Conservation (phyloP, 2,329 filamentous ascomycete species). For the Ophiostoma perfectum region DNA sequence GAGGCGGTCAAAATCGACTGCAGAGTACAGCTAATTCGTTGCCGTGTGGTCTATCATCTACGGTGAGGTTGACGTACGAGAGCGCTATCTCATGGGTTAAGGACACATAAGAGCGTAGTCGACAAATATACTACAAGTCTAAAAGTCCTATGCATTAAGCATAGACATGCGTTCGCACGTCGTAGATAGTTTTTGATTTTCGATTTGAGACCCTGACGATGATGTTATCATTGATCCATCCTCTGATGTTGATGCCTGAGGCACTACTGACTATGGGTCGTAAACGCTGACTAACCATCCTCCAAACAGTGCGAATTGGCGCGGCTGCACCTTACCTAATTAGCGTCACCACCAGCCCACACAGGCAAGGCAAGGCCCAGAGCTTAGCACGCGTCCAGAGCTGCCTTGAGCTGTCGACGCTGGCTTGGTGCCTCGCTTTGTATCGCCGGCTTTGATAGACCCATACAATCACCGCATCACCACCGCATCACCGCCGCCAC, state of each 20-base stretch:
- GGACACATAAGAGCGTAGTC: too few relatives aligned
- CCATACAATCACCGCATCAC: constrained; percentile 8
- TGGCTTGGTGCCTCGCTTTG: constrained; percentile 10
- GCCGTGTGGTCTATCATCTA: too few relatives aligned
- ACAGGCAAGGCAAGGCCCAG: background rate
- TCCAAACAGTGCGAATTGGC: background rate
- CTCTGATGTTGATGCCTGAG: background rate
- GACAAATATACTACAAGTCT: too few relatives aligned
- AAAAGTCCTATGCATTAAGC: too few relatives aligned
- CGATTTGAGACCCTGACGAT: background rate
- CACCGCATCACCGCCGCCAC: constrained; percentile 5
- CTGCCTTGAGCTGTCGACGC: constrained; percentile 17
- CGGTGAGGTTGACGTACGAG: too few relatives aligned
- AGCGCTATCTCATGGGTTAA: too few relatives aligned
- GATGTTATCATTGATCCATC: background rate
- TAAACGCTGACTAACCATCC: background rate
- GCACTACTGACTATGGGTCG: background rate
- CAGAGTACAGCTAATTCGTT: too few relatives aligned
- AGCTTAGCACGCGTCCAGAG: constrained; percentile 16
- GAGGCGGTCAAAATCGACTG: too few relatives aligned
- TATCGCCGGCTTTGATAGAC: background rate
- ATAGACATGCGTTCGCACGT: too few relatives aligned
- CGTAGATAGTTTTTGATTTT: background rate
- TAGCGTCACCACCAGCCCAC: background rate
- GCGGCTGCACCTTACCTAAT: background rate